Evolutionary conservation across 164 flowering plant species (phyloP).

Genomic region (Piper betle): DNA sequence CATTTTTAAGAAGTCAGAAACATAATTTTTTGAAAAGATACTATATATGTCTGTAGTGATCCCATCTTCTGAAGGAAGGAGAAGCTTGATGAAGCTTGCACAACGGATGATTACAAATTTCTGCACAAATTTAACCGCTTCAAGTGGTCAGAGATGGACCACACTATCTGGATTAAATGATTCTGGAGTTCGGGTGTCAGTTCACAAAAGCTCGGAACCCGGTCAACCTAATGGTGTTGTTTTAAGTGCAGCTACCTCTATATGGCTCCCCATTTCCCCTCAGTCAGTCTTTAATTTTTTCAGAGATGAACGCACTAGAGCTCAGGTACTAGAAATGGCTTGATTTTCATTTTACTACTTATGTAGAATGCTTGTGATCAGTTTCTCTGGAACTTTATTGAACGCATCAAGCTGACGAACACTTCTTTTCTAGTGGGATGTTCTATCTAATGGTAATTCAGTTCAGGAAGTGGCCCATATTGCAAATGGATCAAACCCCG

Average conservation of each 20-base stretch:
- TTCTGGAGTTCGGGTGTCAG: slow-evolving; percentile 37
- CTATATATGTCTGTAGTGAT: slow-evolving; percentile 10
- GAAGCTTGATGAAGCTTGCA: slow-evolving; percentile 54
- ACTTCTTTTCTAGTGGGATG: slow-evolving; percentile 48
- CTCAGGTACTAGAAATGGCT: slow-evolving; percentile 13
- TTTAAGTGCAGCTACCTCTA: slow-evolving; percentile 57
- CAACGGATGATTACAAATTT: slow-evolving; percentile 58
- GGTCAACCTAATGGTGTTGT: slow-evolving; percentile 69
- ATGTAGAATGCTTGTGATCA: background rate
- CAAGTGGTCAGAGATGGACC: slow-evolving; percentile 46
- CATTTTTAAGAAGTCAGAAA: background rate
- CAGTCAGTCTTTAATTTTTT: slow-evolving; percentile 53
- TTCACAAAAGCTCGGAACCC: slow-evolving; percentile 37
- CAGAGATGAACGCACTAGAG: slow-evolving; percentile 20
- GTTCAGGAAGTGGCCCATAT: slow-evolving; percentile 50
- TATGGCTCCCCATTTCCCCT: slow-evolving; percentile 56
- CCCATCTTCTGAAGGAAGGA: slow-evolving; percentile 30
- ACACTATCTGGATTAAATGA: slow-evolving; percentile 25
- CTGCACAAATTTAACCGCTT: slow-evolving; percentile 52
- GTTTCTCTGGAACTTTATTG: background rate
- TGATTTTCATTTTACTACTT: background rate
- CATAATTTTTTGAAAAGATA: background rate
- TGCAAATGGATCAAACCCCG: slow-evolving; percentile 44
- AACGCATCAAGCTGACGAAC: background rate
- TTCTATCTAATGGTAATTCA: slow-evolving; percentile 45